Evolutionary conservation across 208 protist genomes (phyloP).

Genomic region (Leishmania tarentolae): DNA sequence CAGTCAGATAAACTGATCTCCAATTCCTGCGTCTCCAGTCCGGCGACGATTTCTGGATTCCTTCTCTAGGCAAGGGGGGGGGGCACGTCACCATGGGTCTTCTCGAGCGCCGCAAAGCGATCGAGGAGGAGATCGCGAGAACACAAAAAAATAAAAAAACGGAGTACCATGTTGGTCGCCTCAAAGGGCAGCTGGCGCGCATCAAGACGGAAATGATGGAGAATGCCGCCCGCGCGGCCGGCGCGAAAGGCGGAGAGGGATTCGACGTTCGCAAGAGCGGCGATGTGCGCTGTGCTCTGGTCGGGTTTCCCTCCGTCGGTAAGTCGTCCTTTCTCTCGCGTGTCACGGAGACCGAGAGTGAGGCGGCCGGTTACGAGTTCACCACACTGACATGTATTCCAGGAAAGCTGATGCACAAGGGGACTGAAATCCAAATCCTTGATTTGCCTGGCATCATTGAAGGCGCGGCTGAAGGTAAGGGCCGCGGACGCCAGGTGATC

Average conservation of each 20-base stretch:
- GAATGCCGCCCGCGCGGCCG: conserved; percentile 74
- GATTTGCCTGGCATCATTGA: conserved; percentile 99
- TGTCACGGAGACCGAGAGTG: conserved; percentile 96
- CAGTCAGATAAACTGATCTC: background rate
- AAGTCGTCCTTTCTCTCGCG: conserved; percentile 98
- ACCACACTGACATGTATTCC: conserved; percentile 99
- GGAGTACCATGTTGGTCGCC: conserved; percentile 95
- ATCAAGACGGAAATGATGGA: conserved; percentile 95
- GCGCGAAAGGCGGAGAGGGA: conserved; percentile 70
- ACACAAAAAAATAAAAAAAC: conserved; percentile 99
- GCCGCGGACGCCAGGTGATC: conserved; percentile 97
- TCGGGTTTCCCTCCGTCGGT: conserved; percentile 97
- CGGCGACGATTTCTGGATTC: background rate
- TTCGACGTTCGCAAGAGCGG: conserved; percentile 97
- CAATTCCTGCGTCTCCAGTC: background rate
- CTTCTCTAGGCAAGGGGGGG: background rate
- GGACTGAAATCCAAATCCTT: conserved; percentile 97
- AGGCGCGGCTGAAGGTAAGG: conserved; percentile 96
- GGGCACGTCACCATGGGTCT: conserved; percentile 88
- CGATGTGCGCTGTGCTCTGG: conserved; percentile 91
- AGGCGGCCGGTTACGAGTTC: conserved; percentile 98
- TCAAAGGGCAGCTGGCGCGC: conserved; percentile 97
- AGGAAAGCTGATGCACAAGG: conserved; percentile 95
- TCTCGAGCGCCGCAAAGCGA: conserved; percentile 97
- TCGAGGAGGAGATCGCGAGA: conserved; percentile 97